These are phyloP conservation scores for Aurinia saxatilis DNA, from an alignment of 345 rosid species.

Conservation along the genomic window DNA sequence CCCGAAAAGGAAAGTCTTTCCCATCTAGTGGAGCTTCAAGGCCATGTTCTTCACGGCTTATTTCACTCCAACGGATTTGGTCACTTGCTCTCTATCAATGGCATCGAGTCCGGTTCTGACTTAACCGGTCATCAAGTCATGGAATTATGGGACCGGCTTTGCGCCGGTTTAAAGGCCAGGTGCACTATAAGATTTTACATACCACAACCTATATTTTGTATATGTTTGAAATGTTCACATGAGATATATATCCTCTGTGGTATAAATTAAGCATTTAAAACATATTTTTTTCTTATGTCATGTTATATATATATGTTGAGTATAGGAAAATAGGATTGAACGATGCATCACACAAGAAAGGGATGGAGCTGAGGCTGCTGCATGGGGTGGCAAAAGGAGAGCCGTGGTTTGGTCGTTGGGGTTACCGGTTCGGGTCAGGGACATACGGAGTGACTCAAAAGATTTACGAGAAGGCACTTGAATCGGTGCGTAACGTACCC, in stretches of 20 bases:
- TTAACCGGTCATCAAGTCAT: slow-evolving; percentile 68
- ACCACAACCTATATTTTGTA: background rate
- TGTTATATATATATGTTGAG: background rate
- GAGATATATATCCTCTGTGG: background rate
- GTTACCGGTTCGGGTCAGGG: slow-evolving; percentile 68
- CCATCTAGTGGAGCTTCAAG: slow-evolving; percentile 42
- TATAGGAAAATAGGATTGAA: slow-evolving; percentile 76
- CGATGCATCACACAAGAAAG: slow-evolving; percentile 58
- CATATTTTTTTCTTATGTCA: background rate
- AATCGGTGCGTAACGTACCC: slow-evolving; percentile 57
- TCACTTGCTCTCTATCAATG: slow-evolving; percentile 70
- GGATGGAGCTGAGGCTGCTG: slow-evolving; percentile 76
- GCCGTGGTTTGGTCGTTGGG: slow-evolving; percentile 89
- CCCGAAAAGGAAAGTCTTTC: slow-evolving; percentile 33
- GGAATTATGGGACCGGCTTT: slow-evolving; percentile 89
- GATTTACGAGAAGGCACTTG: slow-evolving; percentile 65
- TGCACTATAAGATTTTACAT: slow-evolving; percentile 8
- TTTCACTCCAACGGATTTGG: slow-evolving; percentile 90
- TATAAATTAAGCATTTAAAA: background rate
- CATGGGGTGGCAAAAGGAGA: slow-evolving; percentile 62
- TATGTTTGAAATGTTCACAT: background rate
- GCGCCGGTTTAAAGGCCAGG: slow-evolving; percentile 75
- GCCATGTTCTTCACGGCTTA: slow-evolving; percentile 69
- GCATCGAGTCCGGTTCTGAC: slow-evolving; percentile 60
- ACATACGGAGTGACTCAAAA: slow-evolving; percentile 64